These are phyloP conservation scores for Aureobasidium mangrovei DNA, from an alignment of 2,329 filamentous ascomycete genomes.

Conservation along the genomic window DNA sequence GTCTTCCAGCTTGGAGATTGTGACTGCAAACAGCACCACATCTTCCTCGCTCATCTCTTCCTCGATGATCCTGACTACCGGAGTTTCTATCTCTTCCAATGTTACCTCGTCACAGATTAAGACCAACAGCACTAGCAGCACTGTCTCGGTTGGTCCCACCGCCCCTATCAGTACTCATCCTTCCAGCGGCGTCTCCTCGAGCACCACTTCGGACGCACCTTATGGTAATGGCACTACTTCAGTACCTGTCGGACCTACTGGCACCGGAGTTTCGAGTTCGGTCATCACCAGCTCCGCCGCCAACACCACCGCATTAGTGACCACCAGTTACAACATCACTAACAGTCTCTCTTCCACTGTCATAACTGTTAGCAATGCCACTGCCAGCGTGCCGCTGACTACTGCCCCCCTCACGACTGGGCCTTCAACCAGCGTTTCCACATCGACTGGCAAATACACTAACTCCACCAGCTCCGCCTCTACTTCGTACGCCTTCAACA, in stretches of 20 bases:
- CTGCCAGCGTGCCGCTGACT: neutral
- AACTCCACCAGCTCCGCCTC: slow-evolving; percentile 9
- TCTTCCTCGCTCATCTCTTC: neutral
- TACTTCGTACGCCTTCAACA: neutral
- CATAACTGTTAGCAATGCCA: neutral
- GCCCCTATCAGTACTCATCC: neutral
- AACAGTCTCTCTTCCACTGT: neutral
- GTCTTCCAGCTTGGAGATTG: neutral
- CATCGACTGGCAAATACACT: neutral
- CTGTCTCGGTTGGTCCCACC: neutral
- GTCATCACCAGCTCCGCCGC: neutral
- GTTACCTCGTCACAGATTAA: neutral
- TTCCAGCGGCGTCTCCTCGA: neutral
- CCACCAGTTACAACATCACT: slow-evolving; percentile 8
- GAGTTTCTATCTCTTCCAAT: neutral
- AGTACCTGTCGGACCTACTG: slow-evolving; percentile 5
- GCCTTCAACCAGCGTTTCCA: neutral
- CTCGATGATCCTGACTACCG: neutral
- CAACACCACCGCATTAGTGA: neutral
- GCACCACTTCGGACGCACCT: neutral
- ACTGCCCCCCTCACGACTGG: slow-evolving; percentile 10
- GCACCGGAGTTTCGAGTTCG: neutral
- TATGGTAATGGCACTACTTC: slow-evolving; percentile 4
- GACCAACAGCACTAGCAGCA: slow-evolving; percentile 1
- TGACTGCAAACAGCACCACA: neutral